Evolutionary conservation across 176 grass and related monocot species (phyloP), one percentile per base, ranked within the genome.

Genomic region (Themeda triandra): DNA sequence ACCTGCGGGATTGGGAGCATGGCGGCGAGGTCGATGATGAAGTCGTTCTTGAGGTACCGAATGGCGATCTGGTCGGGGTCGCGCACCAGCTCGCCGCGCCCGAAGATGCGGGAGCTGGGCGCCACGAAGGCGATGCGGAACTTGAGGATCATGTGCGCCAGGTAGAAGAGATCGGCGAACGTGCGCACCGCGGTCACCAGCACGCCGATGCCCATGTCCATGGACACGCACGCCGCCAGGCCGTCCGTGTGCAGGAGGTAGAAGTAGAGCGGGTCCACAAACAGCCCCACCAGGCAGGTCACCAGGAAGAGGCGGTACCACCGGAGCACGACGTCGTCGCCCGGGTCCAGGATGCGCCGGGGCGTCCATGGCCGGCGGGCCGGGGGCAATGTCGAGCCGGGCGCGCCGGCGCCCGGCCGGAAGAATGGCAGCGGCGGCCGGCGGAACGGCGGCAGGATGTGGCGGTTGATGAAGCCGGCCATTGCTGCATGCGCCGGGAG

Each of bases 221-320:
- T 98, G 27, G 36, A 39, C 39, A 95, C 96, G 76, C 93, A 98
- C 13, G 85, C 53, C 3, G 68, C 40, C 12, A 48, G 31, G 1
- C 69, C 85, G 2, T 73, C 80, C 65, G 94, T 82, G 69, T 87
- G 86, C 53, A 98, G 91, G 27, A 98, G 92, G 85, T 95, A 98
- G 91, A 98, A 98, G 73, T 98, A 98, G 53, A 98, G 79, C 21
- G 96, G 96, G 46, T 98, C 93, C 11, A 98, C 85, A 85, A 92
- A 95, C 53, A 98, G 89, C 2, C 91, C 96, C 6, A 94, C 75
- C 66, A 98, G 87, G 83, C 93, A 95, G 44, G 80, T 87, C 33
- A 98, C 71, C 37, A 98, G 91, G 85, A 98, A 98, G 23, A 95
- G 59, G 15, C 91, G 89, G 83, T 98, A 91, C 96, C 96, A 98